A percentile compares a stretch with the other conserved stretches of the same genome.
phyloP scores from a whole-genome alignment of 306 rosid genomes.

The Macrotyloma uniflorum region DNA sequence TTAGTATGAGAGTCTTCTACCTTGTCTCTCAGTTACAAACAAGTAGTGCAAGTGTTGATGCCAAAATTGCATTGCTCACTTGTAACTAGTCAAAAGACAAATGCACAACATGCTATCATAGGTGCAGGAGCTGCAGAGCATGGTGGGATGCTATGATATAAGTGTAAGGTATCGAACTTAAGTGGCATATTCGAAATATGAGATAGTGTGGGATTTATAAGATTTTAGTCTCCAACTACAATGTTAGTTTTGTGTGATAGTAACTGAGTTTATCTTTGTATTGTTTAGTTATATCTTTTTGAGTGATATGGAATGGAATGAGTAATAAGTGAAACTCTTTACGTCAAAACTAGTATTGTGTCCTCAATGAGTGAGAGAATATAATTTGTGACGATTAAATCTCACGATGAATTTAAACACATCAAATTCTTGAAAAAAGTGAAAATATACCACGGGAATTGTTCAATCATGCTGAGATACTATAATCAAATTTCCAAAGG shows the following conservation, averaged over 20 bases:
- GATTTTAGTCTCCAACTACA: too few relatives aligned
- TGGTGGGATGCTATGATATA: too few relatives aligned
- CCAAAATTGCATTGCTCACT: too few relatives aligned
- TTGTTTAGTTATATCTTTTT: constrained; percentile 10
- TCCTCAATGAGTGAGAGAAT: constrained; percentile 4
- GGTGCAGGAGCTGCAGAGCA: too few relatives aligned
- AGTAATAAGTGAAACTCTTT: not conserved
- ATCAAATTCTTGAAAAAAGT: constrained; percentile 26
- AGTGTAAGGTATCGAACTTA: too few relatives aligned
- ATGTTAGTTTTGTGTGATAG: not conserved
- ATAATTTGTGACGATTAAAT: not conserved
- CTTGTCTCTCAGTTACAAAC: too few relatives aligned
- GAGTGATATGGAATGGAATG: not conserved
- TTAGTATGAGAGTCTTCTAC: too few relatives aligned
- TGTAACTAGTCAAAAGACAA: too few relatives aligned
- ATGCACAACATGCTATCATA: too few relatives aligned
- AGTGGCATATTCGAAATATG: too few relatives aligned
- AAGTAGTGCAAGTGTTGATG: too few relatives aligned
- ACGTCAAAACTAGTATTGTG: constrained; percentile 8
- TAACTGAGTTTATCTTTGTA: constrained; percentile 14
- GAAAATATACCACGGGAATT: not conserved
- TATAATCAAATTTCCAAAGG: not conserved
- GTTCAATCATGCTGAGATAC: not conserved
- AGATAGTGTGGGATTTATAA: too few relatives aligned
- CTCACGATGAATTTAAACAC: not conserved